These are phyloP conservation scores for Diutina neorugosa DNA, from an alignment of 1,139 yeast species.

Conservation along the genomic window DNA sequence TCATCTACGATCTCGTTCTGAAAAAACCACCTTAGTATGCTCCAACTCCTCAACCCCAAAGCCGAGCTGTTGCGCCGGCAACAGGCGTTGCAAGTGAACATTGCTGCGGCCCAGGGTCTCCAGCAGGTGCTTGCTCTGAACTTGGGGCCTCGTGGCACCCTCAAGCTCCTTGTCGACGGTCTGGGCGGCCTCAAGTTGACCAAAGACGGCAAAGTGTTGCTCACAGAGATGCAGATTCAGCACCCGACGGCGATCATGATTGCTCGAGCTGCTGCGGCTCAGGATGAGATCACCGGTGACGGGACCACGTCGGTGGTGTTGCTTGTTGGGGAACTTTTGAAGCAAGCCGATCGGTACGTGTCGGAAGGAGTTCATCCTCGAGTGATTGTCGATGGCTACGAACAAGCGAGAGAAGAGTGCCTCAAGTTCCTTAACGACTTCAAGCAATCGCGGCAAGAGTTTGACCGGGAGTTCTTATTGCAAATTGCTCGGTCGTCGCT, in stretches of 20 bases:
- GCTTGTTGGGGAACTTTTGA: slow-evolving; percentile 85
- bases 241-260: slow-evolving; percentile 99
- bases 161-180: slow-evolving; percentile 94
- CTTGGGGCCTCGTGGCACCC: slow-evolving; percentile 94
- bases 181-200: slow-evolving; percentile 92
- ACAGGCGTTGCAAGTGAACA: slow-evolving; percentile 92
- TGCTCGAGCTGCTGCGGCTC: slow-evolving; percentile 97
- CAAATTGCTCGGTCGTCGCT: slow-evolving; percentile 89
- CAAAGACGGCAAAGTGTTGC: slow-evolving; percentile 90
- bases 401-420: slow-evolving; percentile 68
- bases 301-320: slow-evolving; percentile 98
- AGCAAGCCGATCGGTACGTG: slow-evolving; percentile 87
- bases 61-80: slow-evolving; percentile 92
- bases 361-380: slow-evolving; percentile 96
- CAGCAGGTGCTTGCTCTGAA: slow-evolving; percentile 87
- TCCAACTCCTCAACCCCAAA: slow-evolving; percentile 89
- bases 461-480: slow-evolving; percentile 77
- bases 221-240: slow-evolving; percentile 96
- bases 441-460: slow-evolving; percentile 28
- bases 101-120: slow-evolving; percentile 92
- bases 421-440: slow-evolving; percentile 58
- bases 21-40: slow-evolving; percentile 17
- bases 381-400: slow-evolving; percentile 90
- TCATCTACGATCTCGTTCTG: background rate
- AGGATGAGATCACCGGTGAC: slow-evolving; percentile 97